These are phyloP conservation scores for Plasmodiophora brassicae DNA, from an alignment of 208 protist species.

Conservation along the genomic window DNA sequence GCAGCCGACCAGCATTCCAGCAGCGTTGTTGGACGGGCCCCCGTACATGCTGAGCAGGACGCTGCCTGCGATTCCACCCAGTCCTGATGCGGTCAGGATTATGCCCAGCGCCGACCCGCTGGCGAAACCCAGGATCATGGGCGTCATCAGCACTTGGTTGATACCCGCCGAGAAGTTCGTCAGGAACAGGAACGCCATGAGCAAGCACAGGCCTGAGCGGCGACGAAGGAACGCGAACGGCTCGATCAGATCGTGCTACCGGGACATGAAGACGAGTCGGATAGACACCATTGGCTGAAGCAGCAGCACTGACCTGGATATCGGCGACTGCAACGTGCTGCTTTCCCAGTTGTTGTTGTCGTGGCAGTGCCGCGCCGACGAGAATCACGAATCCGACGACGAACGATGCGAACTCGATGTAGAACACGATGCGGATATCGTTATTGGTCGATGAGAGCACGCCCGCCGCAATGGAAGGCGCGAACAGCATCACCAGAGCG, in stretches of 20 bases:
- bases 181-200: background rate
- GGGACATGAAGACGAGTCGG: too few species aligned
- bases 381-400: background rate
- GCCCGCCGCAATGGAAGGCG: background rate
- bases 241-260: background rate
- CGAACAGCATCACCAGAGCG: background rate
- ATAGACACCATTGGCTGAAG: too few species aligned
- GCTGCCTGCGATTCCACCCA: background rate
- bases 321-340: too few species aligned
- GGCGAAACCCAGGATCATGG: background rate
- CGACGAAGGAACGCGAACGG: background rate
- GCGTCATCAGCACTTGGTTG: background rate
- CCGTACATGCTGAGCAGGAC: background rate
- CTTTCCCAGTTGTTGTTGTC: too few species aligned
- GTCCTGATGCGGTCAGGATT: background rate
- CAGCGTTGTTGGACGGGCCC: background rate
- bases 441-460: background rate
- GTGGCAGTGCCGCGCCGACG: too few species aligned
- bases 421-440: background rate
- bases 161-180: background rate
- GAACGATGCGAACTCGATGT: background rate
- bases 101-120: background rate
- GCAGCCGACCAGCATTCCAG: background rate
- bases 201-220: background rate
- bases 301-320: too few species aligned